Conservation (phyloP, 352 stramenopile genomes). For the Pythium aquatile region DNA sequence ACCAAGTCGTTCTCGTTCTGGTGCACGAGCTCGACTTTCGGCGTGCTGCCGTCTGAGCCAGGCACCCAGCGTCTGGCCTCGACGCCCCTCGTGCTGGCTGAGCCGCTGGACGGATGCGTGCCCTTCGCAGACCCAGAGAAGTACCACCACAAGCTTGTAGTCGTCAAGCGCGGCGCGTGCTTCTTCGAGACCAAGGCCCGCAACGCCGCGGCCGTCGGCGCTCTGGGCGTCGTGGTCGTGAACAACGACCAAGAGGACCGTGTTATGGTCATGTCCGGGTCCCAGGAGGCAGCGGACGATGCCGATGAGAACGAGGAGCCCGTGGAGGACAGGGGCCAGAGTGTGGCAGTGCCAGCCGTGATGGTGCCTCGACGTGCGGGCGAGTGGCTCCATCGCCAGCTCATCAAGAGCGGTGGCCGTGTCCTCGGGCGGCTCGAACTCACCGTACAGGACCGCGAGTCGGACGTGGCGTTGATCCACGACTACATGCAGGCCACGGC, state of each 20-base stretch:
- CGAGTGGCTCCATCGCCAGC: conserved; percentile 45
- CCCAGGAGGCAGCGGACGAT: conserved; percentile 15
- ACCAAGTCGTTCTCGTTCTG: conserved; percentile 35
- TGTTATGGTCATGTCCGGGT: conserved; percentile 80
- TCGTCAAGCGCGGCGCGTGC: conserved; percentile 57
- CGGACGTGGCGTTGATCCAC: conserved; percentile 5
- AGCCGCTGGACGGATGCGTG: conserved; percentile 54
- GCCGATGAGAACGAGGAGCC: conserved; percentile 3
- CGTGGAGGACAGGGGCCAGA: conserved; percentile 21
- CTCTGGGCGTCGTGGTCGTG: conserved; percentile 55
- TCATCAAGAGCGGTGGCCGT: background rate
- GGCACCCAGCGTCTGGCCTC: conserved; percentile 26
- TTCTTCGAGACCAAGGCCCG: conserved; percentile 76
- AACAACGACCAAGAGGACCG: conserved; percentile 63
- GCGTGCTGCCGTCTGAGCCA: conserved; percentile 33
- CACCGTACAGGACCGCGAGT: conserved; percentile 31
- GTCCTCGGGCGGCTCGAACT: conserved; percentile 43
- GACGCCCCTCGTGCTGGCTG: conserved; percentile 42
- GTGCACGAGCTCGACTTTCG: conserved; percentile 63
- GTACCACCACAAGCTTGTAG: conserved; percentile 45
- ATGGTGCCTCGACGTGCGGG: conserved; percentile 66
- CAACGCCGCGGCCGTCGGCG: conserved; percentile 45
- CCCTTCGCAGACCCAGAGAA: conserved; percentile 34
- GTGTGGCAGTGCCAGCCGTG: conserved; percentile 45
- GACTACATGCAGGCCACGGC: conserved; percentile 3